A percentile compares a stretch with the other conserved stretches of the same genome.
Conservation (phyloP, 177 flowering plant genomes). For the Vitis hybrid region DNA sequence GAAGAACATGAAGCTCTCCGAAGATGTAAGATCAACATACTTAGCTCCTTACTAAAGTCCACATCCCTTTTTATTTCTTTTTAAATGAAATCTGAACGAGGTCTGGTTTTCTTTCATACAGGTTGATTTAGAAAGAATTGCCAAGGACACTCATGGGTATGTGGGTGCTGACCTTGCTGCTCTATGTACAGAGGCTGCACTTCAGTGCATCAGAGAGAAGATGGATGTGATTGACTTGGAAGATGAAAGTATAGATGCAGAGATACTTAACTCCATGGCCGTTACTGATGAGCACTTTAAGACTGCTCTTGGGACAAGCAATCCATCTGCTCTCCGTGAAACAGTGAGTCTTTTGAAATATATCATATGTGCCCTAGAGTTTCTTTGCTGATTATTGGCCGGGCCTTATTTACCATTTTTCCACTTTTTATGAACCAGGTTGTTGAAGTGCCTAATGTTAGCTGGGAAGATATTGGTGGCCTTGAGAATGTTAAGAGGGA, state of each 20-base stretch:
- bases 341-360: constrained; percentile 43
- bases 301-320: constrained; percentile 90
- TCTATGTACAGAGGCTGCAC: constrained; percentile 86
- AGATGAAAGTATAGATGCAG: constrained; percentile 87
- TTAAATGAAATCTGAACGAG: background rate
- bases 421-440: constrained; percentile 43
- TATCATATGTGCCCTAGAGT: background rate
- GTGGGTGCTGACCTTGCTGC: constrained; percentile 97
- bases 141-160: constrained; percentile 88
- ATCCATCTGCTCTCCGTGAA: constrained; percentile 91
- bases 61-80: background rate
- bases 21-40: constrained; percentile 47
- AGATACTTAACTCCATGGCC: constrained; percentile 87
- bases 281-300: constrained; percentile 83
- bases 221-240: constrained; percentile 94
- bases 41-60: background rate
- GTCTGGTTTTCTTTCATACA: constrained; percentile 18
- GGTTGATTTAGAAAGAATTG: constrained; percentile 82
- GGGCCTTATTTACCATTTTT: background rate
- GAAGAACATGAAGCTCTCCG: constrained; percentile 89
- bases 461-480: constrained; percentile 92
- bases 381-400: background rate
- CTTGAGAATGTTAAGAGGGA: constrained; percentile 91
- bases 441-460: constrained; percentile 87
- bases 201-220: constrained; percentile 91